A percentile compares a stretch with the other conserved stretches of the same genome.
Conservation (phyloP, 2,329 filamentous ascomycete species). For the Coleophoma crateriformis region DNA sequence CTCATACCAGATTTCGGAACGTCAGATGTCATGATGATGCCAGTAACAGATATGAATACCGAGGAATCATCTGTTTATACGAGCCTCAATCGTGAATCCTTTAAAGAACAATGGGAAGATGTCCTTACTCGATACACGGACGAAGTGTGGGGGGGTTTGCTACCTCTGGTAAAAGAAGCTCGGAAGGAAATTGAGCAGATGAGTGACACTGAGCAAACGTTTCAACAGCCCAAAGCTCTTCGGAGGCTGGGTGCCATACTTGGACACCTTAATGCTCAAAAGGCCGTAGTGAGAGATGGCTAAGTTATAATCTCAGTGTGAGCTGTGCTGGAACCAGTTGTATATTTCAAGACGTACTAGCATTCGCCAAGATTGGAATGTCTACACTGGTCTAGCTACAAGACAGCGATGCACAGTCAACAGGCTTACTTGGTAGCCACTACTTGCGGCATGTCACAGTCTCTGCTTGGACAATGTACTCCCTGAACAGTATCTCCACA, state of each 20-base stretch:
- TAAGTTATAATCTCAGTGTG: too few species aligned
- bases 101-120: slow-evolving; percentile 50
- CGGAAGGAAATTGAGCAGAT: slow-evolving; percentile 46
- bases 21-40: slow-evolving; percentile 1
- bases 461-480: too few species aligned
- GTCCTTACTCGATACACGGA: slow-evolving; percentile 54
- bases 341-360: too few species aligned
- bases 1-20: slow-evolving; percentile 12
- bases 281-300: not conserved
- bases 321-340: too few species aligned
- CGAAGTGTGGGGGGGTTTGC: slow-evolving; percentile 63
- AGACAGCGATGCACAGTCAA: too few species aligned
- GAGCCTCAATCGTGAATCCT: slow-evolving; percentile 27
- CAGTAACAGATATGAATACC: slow-evolving; percentile 16
- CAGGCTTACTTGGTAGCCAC: too few species aligned
- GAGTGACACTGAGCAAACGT: not conserved
- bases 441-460: too few species aligned
- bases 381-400: too few species aligned
- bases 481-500: too few species aligned
- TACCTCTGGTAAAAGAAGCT: slow-evolving; percentile 50
- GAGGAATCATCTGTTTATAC: slow-evolving; percentile 9
- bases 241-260: slow-evolving; percentile 16
- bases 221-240: slow-evolving; percentile 10
- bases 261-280: slow-evolving; percentile 11
- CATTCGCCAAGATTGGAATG: too few species aligned